Evolutionary conservation across 768 basidiomycete species (phyloP), one percentile per base, ranked within the genome.

Genomic region (Pulveroboletus frians): DNA sequence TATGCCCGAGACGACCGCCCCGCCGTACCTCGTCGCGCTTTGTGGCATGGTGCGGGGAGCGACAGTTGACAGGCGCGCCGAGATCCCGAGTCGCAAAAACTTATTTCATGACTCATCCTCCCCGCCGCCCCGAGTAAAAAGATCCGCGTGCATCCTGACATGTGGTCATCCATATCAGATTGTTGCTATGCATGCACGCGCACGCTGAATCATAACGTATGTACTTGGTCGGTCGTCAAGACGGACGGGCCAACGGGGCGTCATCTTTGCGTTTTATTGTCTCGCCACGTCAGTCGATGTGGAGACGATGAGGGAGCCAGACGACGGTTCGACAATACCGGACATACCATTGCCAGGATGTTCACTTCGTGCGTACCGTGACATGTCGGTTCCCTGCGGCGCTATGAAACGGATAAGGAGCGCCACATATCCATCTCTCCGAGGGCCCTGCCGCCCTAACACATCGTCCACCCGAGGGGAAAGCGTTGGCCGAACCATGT

Each of bases 181-280:
- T 31, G 38, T 44, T 52, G 51, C 49, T 44, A 51, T 51, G 51
- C 49, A 17, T 11, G 38, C 38, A 20, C 31, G 17, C 14, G 31
- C 11, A 9, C 31, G 13, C 13, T 13, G 5, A 13, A 5, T 13
- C 10, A 31, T 31, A 13, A 5, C 13, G 31, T 5, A 11, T 13
- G 11, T 13, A 31, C 23, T 26, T 26, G 23, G 23, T 26, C 23
- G 23, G 23, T 26, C 23, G 23, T 26, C 23, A 40, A 34, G n/a
- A 26, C 23, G 18, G 21, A 23, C 15, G 17, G 26, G 26, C 9
- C 14, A 13, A 42, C 8, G 27, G 27, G 41, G 17, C 45, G 17
- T 30, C 37, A 35, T 35, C 17, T 42, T 26, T 26, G 23, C 5
- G 23, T 26, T n/a, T 13, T 26, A n/a, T 13, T 5, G 21, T 13